Base-by-base conservation (phyloP, 208 protist genomes). In the Wallacemonas sp. region DNA sequence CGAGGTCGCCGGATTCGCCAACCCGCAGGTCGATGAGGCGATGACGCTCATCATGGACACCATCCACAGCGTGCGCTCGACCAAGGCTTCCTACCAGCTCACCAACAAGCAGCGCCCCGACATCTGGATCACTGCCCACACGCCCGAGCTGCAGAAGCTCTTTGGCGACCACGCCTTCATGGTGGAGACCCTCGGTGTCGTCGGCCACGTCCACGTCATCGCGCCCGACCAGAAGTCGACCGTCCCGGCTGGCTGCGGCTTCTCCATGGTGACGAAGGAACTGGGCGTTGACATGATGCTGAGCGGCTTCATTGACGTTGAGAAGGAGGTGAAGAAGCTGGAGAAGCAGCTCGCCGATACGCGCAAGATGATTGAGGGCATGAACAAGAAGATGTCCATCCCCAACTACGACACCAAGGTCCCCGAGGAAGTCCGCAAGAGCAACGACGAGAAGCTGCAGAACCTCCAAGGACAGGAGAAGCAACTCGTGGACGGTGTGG, bases 381-480 rank as follows among this genome's bases (percentile, higher is more conserved):
- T 91, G 26, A 68, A 87, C 57, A 95, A 94, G 72, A 96, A 95
- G 73, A 96, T 97, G 79, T 83, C 74, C 6, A 88, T 88, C 39
- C 78, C 90, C 17, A 90, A 92, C 68, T 98, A 98, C 73, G 77
- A 93, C 46, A 84, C 74, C 12, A 97, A 96, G 74, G 93, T 97
- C 11, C 95, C 94, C 17, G 72, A 62, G 47, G 86, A 96, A 29
- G 76, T 98, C 9, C 89, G 84, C 23, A 56, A 41, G 5, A 72
- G 76, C n/a, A 95, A 98, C 74, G 80, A 70, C 14, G 87, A 92
- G 57, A 96, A 97, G 78, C 72, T 90, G 38, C 68, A 73, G 14
- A 70, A 81, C 1, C 77, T 96, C n/a, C 75, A 78, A 60, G 69
- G 65, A 36, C 81, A 94, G 70, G 68, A 86, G 58, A 41, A 52